Conservation (phyloP, 768 basidiomycete species). For the Lentinula sp. region DNA sequence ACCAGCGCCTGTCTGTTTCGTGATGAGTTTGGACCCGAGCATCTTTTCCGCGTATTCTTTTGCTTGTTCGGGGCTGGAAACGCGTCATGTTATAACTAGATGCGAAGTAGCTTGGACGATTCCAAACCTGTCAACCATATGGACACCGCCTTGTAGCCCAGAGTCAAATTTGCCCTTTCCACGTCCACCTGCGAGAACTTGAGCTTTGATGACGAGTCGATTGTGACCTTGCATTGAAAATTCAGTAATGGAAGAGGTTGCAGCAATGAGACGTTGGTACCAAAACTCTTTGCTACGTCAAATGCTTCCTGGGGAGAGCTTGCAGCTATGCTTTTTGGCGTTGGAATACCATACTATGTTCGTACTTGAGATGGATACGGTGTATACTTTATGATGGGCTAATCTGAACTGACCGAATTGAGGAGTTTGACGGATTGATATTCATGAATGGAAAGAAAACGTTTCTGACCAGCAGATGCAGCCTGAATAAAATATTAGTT, state of each 20-base stretch:
- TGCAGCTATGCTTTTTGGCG: constrained; percentile 86
- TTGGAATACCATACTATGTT: constrained; percentile 86
- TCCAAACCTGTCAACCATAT: constrained; percentile 78
- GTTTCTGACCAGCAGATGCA: constrained; percentile 77
- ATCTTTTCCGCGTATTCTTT: constrained; percentile 84
- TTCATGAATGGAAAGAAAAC: constrained; percentile 95
- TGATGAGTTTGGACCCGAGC: constrained; percentile 93
- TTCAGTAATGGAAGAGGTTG: constrained; percentile 5
- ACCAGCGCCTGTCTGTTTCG: constrained; percentile 93
- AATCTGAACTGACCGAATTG: constrained; percentile 63
- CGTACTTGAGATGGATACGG: not conserved
- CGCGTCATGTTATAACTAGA: not conserved
- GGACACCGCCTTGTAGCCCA: constrained; percentile 96
- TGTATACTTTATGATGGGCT: not conserved
- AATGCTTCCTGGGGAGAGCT: constrained; percentile 87
- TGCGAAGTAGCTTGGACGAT: not conserved
- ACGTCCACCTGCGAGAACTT: constrained; percentile 96
- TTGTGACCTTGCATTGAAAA: constrained; percentile 45
- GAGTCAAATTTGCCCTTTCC: constrained; percentile 97
- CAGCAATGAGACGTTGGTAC: constrained; percentile 28
- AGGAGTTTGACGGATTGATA: constrained; percentile 94
- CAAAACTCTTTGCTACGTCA: constrained; percentile 84
- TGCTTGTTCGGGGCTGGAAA: constrained; percentile 74
- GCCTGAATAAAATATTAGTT: constrained; percentile 30
- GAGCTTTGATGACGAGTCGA: constrained; percentile 94